phyloP scores from a whole-genome alignment of 2,329 filamentous ascomycete genomes.

The Pestalotiopsis sp. region DNA sequence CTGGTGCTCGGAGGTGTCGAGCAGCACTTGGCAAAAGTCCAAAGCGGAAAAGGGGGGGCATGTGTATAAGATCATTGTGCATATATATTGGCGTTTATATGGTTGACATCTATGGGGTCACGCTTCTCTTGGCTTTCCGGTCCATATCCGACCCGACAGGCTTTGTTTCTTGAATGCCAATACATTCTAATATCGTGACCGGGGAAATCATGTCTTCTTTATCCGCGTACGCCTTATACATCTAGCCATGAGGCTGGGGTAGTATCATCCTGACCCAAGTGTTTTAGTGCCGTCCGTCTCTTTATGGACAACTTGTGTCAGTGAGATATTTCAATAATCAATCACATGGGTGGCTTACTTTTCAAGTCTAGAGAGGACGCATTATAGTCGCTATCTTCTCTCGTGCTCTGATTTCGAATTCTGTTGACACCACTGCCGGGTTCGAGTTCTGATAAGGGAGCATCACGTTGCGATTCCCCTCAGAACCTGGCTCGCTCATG shows the following conservation, averaged over 20 bases:
- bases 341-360: no score
- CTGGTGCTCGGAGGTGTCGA: not conserved
- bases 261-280: no score
- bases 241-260: no score
- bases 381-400: not conserved
- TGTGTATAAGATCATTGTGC: constrained; percentile 4
- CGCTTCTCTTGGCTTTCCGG: constrained; percentile 7
- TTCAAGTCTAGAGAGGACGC: not conserved
- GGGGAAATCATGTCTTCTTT: not conserved
- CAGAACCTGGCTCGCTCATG: not conserved
- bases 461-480: not conserved
- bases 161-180: not conserved
- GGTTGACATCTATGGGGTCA: not conserved
- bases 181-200: not conserved
- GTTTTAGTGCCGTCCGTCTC: no score
- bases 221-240: no score
- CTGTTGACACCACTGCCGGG: no score
- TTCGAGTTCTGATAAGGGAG: not conserved
- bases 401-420: no score
- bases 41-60: not conserved
- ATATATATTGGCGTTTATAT: constrained; percentile 10
- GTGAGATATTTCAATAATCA: no score
- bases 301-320: no score
- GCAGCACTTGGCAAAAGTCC: not conserved
- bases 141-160: not conserved